Base-by-base conservation (phyloP, 2,329 filamentous ascomycete genomes). In the Fusarium chaquense region DNA sequence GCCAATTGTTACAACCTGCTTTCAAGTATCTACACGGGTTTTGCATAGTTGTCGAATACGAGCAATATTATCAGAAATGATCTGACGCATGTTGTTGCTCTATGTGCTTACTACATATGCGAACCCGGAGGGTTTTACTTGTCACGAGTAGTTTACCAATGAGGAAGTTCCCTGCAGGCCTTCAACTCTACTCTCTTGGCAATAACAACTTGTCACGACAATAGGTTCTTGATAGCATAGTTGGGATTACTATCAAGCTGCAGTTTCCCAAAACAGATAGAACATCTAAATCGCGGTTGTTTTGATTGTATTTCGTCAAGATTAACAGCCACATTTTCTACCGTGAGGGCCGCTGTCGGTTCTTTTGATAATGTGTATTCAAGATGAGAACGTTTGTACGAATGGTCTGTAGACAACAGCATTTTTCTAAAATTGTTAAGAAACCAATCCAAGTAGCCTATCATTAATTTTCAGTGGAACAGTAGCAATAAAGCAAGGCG, bases 131-230 rank as follows among this genome's bases (percentile, higher is more conserved):
- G 9, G 12, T 51, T 51, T 28, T n/a, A 3, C 33, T 20, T 8
- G 10, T 15, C 8, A 12, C 5, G 22, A 28, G 15, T 26, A 40
- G 33, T 40, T 51, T n/a, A 24, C 33, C 47, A 51, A 51, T 20
- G 13, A 28, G 47, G 47, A 28, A 51, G 24, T 16, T 11, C 18
- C 16, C 12, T 22, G 10, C 15, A 49, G 32, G 3, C 1, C 3
- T 35, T 35, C 20, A 32, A 49, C 46, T 49, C 16, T 4, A 26
- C 6, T 26, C 9, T 16, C 6, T 51, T 51, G n/a, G 13, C 15
- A 46, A 12, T 8, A 0, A 22, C 1, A 8, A 20, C 13, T 1
- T 6, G 9, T 15, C 15, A 47, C 7, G 2, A 10, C 6, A 11
- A 26, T 7, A 38, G 0, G 5, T n/a, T 15, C 9, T 11, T 20